Conservation (phyloP, 768 basidiomycete genomes). For the Mycena belliarum region DNA sequence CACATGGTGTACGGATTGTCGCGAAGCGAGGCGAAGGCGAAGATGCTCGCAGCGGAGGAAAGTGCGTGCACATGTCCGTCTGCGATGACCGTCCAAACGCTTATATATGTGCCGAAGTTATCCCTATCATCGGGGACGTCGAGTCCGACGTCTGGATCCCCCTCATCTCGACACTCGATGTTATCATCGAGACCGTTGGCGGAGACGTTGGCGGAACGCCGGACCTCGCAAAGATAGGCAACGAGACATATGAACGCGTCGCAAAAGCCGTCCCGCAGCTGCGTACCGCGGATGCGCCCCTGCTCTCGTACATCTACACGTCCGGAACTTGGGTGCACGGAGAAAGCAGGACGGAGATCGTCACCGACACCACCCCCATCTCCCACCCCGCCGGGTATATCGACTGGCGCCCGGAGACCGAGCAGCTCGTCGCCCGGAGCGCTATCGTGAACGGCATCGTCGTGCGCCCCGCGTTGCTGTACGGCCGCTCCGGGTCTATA, state of each 20-base stretch:
- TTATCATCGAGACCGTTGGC: constrained; percentile 34
- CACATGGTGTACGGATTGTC: constrained; percentile 49
- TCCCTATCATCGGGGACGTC: not conserved
- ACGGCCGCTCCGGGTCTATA: constrained; percentile 43
- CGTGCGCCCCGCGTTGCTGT: constrained; percentile 44
- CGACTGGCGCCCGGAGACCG: constrained; percentile 35
- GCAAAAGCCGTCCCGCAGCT: constrained; percentile 25
- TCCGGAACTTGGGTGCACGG: constrained; percentile 49
- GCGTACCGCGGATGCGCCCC: constrained; percentile 34
- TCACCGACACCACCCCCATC: constrained; percentile 38
- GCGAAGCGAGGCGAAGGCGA: constrained; percentile 36
- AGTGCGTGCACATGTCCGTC: constrained; percentile 29
- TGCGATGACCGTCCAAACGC: too few relatives aligned
- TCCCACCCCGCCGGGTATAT: constrained; percentile 25
- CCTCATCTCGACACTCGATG: constrained; percentile 34
- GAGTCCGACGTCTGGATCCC: constrained; percentile 23
- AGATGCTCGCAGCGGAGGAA: constrained; percentile 39
- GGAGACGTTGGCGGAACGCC: constrained; percentile 22
- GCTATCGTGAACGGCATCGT: constrained; percentile 43
- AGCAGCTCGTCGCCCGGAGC: constrained; percentile 32
- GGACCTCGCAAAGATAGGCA: constrained; percentile 4
- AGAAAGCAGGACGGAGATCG: constrained; percentile 33
- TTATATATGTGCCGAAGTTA: too few relatives aligned
- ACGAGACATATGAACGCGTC: constrained; percentile 26
- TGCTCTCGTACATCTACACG: constrained; percentile 46